Conservation (phyloP, 1,284 basidiomycete species). For the Boletellus sp. region DNA sequence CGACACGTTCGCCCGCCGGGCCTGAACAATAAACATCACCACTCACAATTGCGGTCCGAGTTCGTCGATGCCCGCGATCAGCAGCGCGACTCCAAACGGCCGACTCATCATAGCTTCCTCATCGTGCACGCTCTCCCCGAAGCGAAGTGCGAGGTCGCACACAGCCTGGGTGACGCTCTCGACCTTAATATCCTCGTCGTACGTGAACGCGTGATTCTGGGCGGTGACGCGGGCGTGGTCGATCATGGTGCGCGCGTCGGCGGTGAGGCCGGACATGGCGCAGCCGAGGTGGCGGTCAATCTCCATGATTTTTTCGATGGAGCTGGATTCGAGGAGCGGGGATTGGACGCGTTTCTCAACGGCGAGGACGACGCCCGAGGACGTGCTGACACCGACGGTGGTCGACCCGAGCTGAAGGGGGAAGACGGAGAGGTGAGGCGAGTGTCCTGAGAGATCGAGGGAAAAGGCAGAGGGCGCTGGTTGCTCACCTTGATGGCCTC, state of each 20-base stretch:
- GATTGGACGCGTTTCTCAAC: slow-evolving; percentile 99
- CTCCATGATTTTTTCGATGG: slow-evolving; percentile 99
- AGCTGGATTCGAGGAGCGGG: slow-evolving; percentile 89
- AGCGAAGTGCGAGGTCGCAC: slow-evolving; percentile 94
- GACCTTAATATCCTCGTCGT: slow-evolving; percentile 95
- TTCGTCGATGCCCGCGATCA: slow-evolving; percentile 97
- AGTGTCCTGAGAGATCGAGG: not conserved
- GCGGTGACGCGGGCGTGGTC: slow-evolving; percentile 98
- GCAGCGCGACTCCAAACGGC: slow-evolving; percentile 95
- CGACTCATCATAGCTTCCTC: slow-evolving; percentile 99
- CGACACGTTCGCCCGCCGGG: not conserved
- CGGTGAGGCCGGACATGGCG: slow-evolving; percentile 97
- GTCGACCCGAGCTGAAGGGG: slow-evolving; percentile 85
- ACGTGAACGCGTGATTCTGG: slow-evolving; percentile 96
- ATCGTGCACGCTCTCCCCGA: slow-evolving; percentile 98
- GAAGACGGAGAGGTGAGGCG: not conserved
- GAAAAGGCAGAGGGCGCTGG: not conserved
- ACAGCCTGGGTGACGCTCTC: slow-evolving; percentile 98
- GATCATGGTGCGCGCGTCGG: slow-evolving; percentile 99
- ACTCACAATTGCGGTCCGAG: slow-evolving; percentile 90
- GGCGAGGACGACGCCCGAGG: slow-evolving; percentile 88
- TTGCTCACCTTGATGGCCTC: slow-evolving; percentile 88
- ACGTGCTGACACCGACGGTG: slow-evolving; percentile 88
- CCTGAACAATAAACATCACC: not conserved
- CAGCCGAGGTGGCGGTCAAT: slow-evolving; percentile 96